Base-by-base conservation (phyloP, 2,329 filamentous ascomycete genomes). In the Calycina marina region DNA sequence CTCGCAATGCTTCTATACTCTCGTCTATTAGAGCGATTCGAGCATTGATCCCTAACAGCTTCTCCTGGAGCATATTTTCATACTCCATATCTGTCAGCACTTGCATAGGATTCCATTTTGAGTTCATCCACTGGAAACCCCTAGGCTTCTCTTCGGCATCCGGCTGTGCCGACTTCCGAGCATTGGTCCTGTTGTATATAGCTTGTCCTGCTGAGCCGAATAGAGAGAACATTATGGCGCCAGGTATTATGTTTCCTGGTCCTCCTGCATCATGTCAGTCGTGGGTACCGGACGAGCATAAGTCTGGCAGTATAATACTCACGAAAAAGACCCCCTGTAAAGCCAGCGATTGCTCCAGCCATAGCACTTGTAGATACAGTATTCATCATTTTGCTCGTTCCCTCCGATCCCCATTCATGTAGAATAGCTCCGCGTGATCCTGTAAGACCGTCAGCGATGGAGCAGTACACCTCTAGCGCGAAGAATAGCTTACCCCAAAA, bases 11-110 rank as follows among this genome's bases (percentile, higher is more conserved):
- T 29, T 63, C 66, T 43, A 90, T 81, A 47, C 72, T 73, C 33
- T 88, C 82, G 46, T 90, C 80, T 20, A 88, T 62, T 4, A 90
- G 54, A 0, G 80, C 74, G 53, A 90, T 84, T 39, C 88, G 78
- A 1, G 71, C 78, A 42, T 90, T 77, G 3, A 88, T 58, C 40
- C 62, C 66, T 15, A 88, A 52, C 25, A 84, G 57, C 55, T 77
- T 83, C 51, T 86, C 78, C 17, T 65, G 61, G 47, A 90, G 60
- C 57, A 84, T 72, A 1, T 65, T 57, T 37, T 69, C 67, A 48
- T 90, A 90, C 44, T 90, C 74, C 15, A 77, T 65, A 43, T 90
- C 76, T 0, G 71, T 72, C 15, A 90, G 57, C 9, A 69, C 67
- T 45, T 67, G 77, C 40, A 90, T 61, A 0, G 81, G 81, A 41